A percentile compares a stretch with the other conserved stretches of the same genome.
Evolutionary conservation across 495 filamentous ascomycete species (phyloP).

Genomic region (Chaetomium fimeti): DNA sequence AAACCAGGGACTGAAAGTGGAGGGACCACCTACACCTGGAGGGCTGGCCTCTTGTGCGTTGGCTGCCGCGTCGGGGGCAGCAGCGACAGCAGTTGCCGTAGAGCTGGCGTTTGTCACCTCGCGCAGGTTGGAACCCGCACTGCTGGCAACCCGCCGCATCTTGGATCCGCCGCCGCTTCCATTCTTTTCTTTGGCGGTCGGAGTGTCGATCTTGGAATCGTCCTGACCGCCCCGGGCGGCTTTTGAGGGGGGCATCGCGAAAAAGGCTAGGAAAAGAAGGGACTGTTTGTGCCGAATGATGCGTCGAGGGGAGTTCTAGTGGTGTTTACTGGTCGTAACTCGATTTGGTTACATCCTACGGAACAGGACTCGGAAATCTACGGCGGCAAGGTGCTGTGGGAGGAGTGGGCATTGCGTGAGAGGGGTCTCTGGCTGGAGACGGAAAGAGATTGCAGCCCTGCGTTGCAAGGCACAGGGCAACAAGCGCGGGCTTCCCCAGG

Average conservation of each 20-base stretch:
- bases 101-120: slow-evolving; percentile 39
- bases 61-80: slow-evolving; percentile 24
- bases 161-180: slow-evolving; percentile 39
- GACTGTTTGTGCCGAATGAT: neutral
- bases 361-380: slow-evolving; percentile 8
- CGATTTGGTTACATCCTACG: slow-evolving; percentile 24
- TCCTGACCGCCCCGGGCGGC: slow-evolving; percentile 40
- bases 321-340: neutral
- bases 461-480: slow-evolving; percentile 19
- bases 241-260: slow-evolving; percentile 41
- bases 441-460: slow-evolving; percentile 31
- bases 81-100: slow-evolving; percentile 31
- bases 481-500: slow-evolving; percentile 23
- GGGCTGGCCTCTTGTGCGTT: slow-evolving; percentile 27
- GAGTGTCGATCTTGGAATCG: slow-evolving; percentile 48
- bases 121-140: slow-evolving; percentile 44
- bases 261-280: neutral
- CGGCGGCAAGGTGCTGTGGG: slow-evolving; percentile 11
- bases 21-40: slow-evolving; percentile 33
- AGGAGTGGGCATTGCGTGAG: slow-evolving; percentile 28
- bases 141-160: slow-evolving; percentile 48
- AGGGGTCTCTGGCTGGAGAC: slow-evolving; percentile 22
- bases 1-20: neutral
- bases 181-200: slow-evolving; percentile 47
- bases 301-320: neutral